These are phyloP conservation scores for Globisporangium okanoganense DNA, from an alignment of 352 stramenopile genomes.

Conservation along the genomic window DNA sequence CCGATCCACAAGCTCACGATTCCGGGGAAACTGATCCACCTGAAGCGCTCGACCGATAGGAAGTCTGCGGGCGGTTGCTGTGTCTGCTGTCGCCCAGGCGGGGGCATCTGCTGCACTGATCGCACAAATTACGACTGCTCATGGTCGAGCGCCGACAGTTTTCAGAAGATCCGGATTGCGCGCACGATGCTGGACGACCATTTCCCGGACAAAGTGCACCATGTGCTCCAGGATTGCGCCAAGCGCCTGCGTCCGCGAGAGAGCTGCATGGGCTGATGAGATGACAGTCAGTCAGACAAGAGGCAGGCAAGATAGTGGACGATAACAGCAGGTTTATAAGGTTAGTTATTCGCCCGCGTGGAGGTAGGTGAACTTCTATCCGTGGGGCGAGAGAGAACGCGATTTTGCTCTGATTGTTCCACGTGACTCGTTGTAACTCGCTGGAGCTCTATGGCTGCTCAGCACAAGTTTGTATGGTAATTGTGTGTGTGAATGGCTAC, in stretches of 20 bases:
- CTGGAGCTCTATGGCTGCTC: neutral
- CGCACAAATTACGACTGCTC: constrained; percentile 76
- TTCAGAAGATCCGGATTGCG: constrained; percentile 71
- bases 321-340: neutral
- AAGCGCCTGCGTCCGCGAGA: constrained; percentile 41
- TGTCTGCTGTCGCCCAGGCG: constrained; percentile 77
- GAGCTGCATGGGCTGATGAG: constrained; percentile 18
- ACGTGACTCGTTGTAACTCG: too few species aligned
- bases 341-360: neutral
- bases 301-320: constrained; percentile 5
- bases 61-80: constrained; percentile 51
- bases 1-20: constrained; percentile 78
- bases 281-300: constrained; percentile 8
- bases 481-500: neutral
- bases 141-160: constrained; percentile 59
- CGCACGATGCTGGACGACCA: constrained; percentile 88
- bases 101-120: constrained; percentile 80
- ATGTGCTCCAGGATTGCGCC: constrained; percentile 79
- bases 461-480: neutral
- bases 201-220: constrained; percentile 87
- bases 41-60: constrained; percentile 48
- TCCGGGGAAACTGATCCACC: constrained; percentile 71
- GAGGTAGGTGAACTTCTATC: neutral
- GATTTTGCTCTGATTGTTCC: constrained; percentile 3
- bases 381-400: neutral